A percentile compares a stretch with the other conserved stretches of the same genome.
These are phyloP conservation scores for Calonectria hawksworthii DNA, from an alignment of 2,329 filamentous ascomycete species.

Conservation along the genomic window DNA sequence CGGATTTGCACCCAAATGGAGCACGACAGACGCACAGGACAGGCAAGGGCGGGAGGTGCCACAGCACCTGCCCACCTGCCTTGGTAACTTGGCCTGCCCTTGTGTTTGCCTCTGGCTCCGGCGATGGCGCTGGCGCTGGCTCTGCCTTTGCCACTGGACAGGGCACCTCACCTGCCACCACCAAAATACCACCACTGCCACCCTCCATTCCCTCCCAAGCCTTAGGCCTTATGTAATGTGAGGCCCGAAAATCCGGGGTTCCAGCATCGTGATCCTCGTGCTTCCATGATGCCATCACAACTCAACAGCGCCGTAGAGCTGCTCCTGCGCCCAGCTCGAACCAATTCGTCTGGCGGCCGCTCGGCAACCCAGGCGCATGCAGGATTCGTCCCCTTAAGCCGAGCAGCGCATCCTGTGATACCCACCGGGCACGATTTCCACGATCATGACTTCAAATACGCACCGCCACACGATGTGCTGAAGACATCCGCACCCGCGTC, in stretches of 20 bases:
- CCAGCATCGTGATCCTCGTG: conserved; percentile 23
- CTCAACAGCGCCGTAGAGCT: not conserved
- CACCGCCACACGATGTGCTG: conserved; percentile 37
- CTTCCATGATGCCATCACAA: conserved; percentile 26
- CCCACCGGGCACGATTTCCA: conserved; percentile 23
- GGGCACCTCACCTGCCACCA: conserved; percentile 9
- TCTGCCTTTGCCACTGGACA: conserved; percentile 6
- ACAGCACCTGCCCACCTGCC: conserved; percentile 8
- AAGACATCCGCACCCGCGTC: conserved; percentile 33
- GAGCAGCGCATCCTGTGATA: conserved; percentile 16
- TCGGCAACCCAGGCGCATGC: conserved; percentile 17
- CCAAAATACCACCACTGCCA: conserved; percentile 9
- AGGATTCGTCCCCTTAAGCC: conserved; percentile 14
- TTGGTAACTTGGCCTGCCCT: conserved; percentile 3
- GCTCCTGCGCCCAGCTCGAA: conserved; percentile 26
- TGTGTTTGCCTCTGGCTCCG: not conserved
- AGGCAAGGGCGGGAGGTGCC: conserved; percentile 5
- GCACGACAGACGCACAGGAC: conserved; percentile 1
- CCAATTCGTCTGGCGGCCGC: conserved; percentile 21
- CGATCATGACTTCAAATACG: conserved; percentile 29
- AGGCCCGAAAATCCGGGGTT: conserved; percentile 21
- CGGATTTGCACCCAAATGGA: conserved; percentile 29
- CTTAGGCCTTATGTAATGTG: conserved; percentile 26
- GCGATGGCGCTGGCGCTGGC: not conserved
- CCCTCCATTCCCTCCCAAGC: not conserved